These are phyloP conservation scores for Colletotrichum lini DNA, from an alignment of 2,329 filamentous ascomycete genomes.

Conservation along the genomic window DNA sequence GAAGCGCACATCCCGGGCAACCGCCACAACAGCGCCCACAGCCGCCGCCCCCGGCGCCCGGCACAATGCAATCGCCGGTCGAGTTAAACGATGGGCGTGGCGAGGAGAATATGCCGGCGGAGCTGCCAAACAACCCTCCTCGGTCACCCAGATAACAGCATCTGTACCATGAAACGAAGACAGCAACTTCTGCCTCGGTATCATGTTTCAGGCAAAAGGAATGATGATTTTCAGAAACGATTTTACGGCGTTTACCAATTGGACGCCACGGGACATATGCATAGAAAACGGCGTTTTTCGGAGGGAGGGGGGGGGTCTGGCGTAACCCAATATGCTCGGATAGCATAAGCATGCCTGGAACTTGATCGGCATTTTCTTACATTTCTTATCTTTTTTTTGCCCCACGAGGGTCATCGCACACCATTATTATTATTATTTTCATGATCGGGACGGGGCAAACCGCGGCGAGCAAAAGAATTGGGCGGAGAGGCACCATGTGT, in stretches of 20 bases:
- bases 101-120: constrained; percentile 39
- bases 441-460: constrained; percentile 15
- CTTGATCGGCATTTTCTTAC: constrained; percentile 5
- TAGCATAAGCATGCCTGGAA: constrained; percentile 8
- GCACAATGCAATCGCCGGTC: constrained; percentile 28
- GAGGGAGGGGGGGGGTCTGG: constrained; percentile 10
- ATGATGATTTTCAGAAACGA: constrained; percentile 14
- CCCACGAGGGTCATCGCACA: not conserved
- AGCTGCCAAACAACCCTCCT: constrained; percentile 39
- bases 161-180: not conserved
- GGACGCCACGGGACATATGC: constrained; percentile 35
- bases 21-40: constrained; percentile 12
- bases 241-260: constrained; percentile 20
- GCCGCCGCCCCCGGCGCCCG: not conserved
- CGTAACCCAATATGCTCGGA: constrained; percentile 16
- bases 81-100: constrained; percentile 38
- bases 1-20: constrained; percentile 24
- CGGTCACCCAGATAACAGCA: constrained; percentile 30
- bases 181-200: not conserved
- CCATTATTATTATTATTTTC: not conserved
- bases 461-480: constrained; percentile 9
- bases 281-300: constrained; percentile 38
- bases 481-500: not conserved
- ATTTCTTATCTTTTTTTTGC: not conserved
- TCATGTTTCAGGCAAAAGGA: not conserved